These are phyloP conservation scores for Aspergillus pseudoglaucus DNA, from an alignment of 2,329 filamentous ascomycete species.

Conservation along the genomic window DNA sequence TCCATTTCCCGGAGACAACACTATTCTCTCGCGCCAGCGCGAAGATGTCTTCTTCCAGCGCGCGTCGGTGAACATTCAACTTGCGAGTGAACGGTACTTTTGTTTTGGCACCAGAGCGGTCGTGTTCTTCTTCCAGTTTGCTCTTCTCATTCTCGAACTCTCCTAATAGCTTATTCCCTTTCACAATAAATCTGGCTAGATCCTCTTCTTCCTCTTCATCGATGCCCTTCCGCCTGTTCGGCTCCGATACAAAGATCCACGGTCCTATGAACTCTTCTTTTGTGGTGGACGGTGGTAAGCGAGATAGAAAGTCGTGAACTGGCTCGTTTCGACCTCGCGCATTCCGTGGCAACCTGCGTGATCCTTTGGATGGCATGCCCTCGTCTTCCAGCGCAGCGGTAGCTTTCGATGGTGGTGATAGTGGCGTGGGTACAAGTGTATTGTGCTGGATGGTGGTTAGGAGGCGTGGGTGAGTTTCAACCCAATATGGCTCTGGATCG, in stretches of 20 bases:
- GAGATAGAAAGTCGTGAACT: conserved; percentile 57
- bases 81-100: conserved; percentile 26
- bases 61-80: conserved; percentile 37
- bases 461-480: conserved; percentile 21
- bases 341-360: conserved; percentile 3
- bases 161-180: conserved; percentile 51
- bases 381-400: not conserved
- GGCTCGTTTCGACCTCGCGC: conserved; percentile 47
- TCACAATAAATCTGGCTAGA: conserved; percentile 45
- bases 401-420: not conserved
- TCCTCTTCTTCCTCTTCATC: conserved; percentile 39
- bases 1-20: conserved; percentile 58
- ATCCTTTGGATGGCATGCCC: no score
- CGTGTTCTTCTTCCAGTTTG: conserved; percentile 46
- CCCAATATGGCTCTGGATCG: conserved; percentile 48
- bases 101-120: conserved; percentile 33
- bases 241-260: conserved; percentile 72
- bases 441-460: conserved; percentile 29
- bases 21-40: conserved; percentile 53
- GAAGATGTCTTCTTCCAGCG: conserved; percentile 51
- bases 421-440: not conserved
- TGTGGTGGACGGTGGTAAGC: conserved; percentile 63
- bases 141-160: conserved; percentile 41
- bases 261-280: conserved; percentile 39
- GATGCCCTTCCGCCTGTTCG: conserved; percentile 36